A percentile compares a stretch with the other conserved stretches of the same genome.
Conservation (phyloP, 169 alveolate species). For the Plasmodium coatneyi region DNA sequence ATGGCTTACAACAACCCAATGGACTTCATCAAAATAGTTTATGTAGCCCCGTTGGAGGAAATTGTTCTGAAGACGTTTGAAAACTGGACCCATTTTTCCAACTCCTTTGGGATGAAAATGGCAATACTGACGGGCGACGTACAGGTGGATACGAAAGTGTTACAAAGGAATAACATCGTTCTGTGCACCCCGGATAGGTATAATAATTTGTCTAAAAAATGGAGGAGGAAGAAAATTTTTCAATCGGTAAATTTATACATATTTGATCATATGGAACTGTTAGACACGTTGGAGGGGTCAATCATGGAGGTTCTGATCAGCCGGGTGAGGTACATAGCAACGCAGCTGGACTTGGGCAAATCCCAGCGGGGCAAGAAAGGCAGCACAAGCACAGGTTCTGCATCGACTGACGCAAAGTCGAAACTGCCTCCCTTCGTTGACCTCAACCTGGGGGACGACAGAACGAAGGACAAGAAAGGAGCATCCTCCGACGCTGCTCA, state of each 20-base stretch:
- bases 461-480: not conserved
- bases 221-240: slow-evolving; percentile 88
- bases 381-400: not conserved
- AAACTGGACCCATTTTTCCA: slow-evolving; percentile 29
- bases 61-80: slow-evolving; percentile 32
- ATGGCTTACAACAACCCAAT: slow-evolving; percentile 13
- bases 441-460: not conserved
- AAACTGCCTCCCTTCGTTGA: not conserved
- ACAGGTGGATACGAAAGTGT: slow-evolving; percentile 87
- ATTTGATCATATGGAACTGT: slow-evolving; percentile 95
- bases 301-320: slow-evolving; percentile 94
- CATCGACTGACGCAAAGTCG: not conserved
- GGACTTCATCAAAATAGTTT: slow-evolving; percentile 33
- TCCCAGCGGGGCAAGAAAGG: not conserved
- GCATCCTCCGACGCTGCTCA: not conserved
- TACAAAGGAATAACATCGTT: slow-evolving; percentile 86
- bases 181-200: slow-evolving; percentile 94
- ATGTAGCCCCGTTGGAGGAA: slow-evolving; percentile 70
- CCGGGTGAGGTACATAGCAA: slow-evolving; percentile 94
- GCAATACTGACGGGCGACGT: slow-evolving; percentile 89
- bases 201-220: slow-evolving; percentile 93
- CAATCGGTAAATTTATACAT: slow-evolving; percentile 91
- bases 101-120: slow-evolving; percentile 39
- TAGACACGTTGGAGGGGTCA: slow-evolving; percentile 90
- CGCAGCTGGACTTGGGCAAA: slow-evolving; percentile 83